Evolutionary conservation across 352 stramenopile genomes (phyloP), one percentile per base, ranked within the genome.

Genomic region (Sclerospora graminicola): DNA sequence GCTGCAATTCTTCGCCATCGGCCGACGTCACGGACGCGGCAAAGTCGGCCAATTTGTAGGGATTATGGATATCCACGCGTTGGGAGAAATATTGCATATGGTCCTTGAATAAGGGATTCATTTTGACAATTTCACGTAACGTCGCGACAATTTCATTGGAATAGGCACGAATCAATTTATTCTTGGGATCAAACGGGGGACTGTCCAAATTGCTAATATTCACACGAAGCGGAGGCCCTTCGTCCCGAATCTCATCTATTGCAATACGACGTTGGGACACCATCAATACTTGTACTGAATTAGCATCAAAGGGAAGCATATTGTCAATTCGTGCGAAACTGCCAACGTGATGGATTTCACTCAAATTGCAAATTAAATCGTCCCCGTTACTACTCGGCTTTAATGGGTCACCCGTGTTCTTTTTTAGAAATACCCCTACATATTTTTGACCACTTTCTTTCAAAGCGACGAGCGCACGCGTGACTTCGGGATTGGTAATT

Each of bases 31-130:
- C 76, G 1, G 79, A 89, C 4, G 95, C 93, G 0, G 94, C 95
- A 83, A 99, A 98, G 62, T 99, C 95, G 0, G 95, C 94, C n/a
- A 99, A 62, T 46, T 96, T 94, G 71, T 97, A 98, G 5, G 95
- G 94, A 69, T 99, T 95, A 59, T 96, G 85, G 18, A 96, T 89
- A 55, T 98, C 89, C 28, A 97, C 79, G 14, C 86, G 66, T 60
- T 97, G 88, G 20, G 88, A 93, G 57, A 98, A 98, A 56, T 97
- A 97, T 52, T 96, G 83, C 44, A 99, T 95, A 63, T 98, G 94
- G 56, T 99, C 95, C 49, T 96, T 96, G 51, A 99, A 97, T 10
- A 99, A 55, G 15, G 93, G 92, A 63, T 99, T 99, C 45, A 97
- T 63, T 57, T 97, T 96, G 18, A 98, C 87, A 27, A 99, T 85